Evolutionary conservation across 805 yeast genomes (phyloP).

Genomic region (Sungouiozyma ichnusensis): DNA sequence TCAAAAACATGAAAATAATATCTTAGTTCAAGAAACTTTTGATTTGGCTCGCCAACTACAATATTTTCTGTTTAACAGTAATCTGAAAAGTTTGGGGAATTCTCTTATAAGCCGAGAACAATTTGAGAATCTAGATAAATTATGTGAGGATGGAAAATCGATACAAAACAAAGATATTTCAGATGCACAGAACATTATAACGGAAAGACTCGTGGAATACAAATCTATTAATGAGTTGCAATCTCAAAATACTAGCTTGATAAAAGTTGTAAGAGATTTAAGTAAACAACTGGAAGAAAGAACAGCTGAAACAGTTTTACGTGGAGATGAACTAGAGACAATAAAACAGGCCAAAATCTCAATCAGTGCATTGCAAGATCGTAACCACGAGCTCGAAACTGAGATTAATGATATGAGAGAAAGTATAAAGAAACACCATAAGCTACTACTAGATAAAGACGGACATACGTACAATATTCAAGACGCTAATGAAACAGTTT

Average conservation of each 20-base stretch:
- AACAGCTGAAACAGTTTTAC: conserved; percentile 30
- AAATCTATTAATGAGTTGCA: conserved; percentile 57
- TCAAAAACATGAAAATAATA: conserved; percentile 9
- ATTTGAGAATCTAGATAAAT: background rate
- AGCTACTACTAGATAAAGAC: background rate
- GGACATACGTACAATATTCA: background rate
- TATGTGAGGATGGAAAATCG: background rate
- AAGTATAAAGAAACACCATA: conserved; percentile 61
- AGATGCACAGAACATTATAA: conserved; percentile 60
- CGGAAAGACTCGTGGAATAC: conserved; percentile 65
- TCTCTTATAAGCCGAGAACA: background rate
- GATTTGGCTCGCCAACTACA: conserved; percentile 78
- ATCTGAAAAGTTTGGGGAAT: conserved; percentile 1
- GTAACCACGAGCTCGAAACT: conserved; percentile 40
- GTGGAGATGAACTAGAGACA: conserved; percentile 28
- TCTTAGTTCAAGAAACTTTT: conserved; percentile 29
- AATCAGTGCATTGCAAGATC: conserved; percentile 49
- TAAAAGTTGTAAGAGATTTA: conserved; percentile 42
- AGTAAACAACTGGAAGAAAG: conserved; percentile 52
- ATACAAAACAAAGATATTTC: conserved; percentile 10
- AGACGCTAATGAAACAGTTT: background rate
- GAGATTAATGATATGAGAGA: conserved; percentile 44
- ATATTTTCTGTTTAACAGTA: conserved; percentile 47
- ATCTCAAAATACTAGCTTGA: conserved; percentile 59
- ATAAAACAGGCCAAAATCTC: conserved; percentile 61